phyloP scores from a whole-genome alignment of 1,284 basidiomycete genomes.

The Ceratobasidium sp. region DNA sequence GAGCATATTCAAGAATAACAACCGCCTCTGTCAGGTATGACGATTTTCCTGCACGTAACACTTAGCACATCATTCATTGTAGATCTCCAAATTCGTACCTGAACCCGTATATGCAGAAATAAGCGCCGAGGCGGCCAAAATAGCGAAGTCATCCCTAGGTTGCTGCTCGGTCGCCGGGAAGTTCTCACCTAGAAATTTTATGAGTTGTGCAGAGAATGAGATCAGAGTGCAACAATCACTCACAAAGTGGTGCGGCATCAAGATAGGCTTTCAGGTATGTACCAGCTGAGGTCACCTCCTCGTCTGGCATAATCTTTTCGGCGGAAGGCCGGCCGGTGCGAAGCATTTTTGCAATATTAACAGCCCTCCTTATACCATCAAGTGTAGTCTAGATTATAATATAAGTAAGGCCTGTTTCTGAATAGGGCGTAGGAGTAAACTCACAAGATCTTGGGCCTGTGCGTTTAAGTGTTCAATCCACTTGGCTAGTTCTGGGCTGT shows the following conservation, averaged over 20 bases:
- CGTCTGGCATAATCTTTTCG: constrained; percentile 37
- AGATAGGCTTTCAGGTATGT: constrained; percentile 71
- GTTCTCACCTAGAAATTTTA: constrained; percentile 37
- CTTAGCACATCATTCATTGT: neutral
- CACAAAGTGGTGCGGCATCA: constrained; percentile 65
- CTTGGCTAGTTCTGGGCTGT: constrained; percentile 54
- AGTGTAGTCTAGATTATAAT: constrained; percentile 8
- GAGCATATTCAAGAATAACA: constrained; percentile 76
- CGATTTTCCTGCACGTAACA: constrained; percentile 25
- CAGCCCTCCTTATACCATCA: constrained; percentile 38
- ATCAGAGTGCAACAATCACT: constrained; percentile 52
- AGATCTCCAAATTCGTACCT: constrained; percentile 46
- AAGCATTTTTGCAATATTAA: constrained; percentile 39
- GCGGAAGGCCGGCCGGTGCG: constrained; percentile 31
- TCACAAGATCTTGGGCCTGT: constrained; percentile 52
- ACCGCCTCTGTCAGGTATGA: constrained; percentile 69
- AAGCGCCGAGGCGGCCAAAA: constrained; percentile 77
- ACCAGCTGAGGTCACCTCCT: constrained; percentile 21
- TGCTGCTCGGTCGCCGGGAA: constrained; percentile 77
- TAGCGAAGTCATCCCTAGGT: constrained; percentile 85
- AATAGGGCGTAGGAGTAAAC: constrained; percentile 47
- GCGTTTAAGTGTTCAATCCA: constrained; percentile 46
- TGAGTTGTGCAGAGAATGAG: neutral
- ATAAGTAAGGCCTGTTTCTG: neutral
- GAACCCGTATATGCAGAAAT: constrained; percentile 71